Conservation (phyloP, 2,329 filamentous ascomycete species). For the Paecilomyces fulvus region DNA sequence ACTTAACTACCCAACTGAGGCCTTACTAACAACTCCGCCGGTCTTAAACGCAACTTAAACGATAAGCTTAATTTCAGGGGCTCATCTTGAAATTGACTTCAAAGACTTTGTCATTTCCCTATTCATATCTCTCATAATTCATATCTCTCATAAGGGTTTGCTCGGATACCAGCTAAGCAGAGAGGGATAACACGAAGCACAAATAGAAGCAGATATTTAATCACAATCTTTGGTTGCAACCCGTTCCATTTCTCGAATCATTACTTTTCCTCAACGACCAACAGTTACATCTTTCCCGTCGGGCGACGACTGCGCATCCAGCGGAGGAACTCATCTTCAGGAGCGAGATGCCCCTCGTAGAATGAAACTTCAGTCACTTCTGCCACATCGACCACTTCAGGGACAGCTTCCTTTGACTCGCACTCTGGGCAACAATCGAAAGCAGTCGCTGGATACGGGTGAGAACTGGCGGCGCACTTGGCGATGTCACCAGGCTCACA, state of each 20-base stretch:
- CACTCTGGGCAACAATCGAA: conserved; percentile 14
- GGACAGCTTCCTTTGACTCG: conserved; percentile 3
- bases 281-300: background rate
- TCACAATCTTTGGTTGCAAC: conserved; percentile 27
- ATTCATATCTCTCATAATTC: background rate
- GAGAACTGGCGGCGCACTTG: conserved; percentile 5
- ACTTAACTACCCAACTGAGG: too few relatives aligned
- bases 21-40: too few relatives aligned
- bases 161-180: background rate
- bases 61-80: too few relatives aligned
- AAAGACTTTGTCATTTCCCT: background rate
- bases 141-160: background rate
- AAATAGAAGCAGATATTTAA: too few relatives aligned
- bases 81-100: background rate
- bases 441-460: conserved; percentile 9
- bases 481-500: conserved; percentile 4
- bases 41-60: too few relatives aligned
- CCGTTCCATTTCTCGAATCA: too few relatives aligned
- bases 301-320: background rate
- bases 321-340: background rate
- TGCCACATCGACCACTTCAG: background rate
- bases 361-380: background rate
- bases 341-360: background rate
- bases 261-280: too few relatives aligned
- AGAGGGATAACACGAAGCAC: background rate